Evolutionary conservation across 2,329 filamentous ascomycete genomes (phyloP), one percentile per base, ranked within the genome.

Genomic region (Aureobasidium mangrovei): DNA sequence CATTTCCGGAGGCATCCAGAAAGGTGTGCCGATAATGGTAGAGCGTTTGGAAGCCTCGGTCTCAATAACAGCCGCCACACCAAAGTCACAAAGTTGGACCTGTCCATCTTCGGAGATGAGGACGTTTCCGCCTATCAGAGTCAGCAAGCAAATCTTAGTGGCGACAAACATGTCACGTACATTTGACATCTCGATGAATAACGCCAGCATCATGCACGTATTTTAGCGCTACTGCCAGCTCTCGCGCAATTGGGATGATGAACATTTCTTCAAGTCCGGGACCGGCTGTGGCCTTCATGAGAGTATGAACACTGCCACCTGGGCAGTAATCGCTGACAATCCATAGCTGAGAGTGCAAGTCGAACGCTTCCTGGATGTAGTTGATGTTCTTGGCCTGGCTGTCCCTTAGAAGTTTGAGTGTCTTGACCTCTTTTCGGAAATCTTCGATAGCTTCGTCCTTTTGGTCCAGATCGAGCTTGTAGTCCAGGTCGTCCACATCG

Each of bases 271-370:
- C 77, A 2, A 84, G 69, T 18, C 69, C 70, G 8, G 64, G 62
- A 4, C 57, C 49, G 29, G 57, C n/a, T 28, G 54, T 63, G 6
- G 73, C 77, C 57, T 75, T 73, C 74, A 83, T 81, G 61, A 85
- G 63, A 7, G 82, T 84, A 56, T 80, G 76, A 5, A 94, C 84
- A 67, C 88, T 93, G 46, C 88, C 88, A 58, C 88, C 88, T 4
- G 85, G 86, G 62, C 88, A 91, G 68, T 91, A 90, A 70, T 93
- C 87, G 56, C 86, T 91, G 54, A 93, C 82, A 74, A 93, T 88
- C 88, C 88, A 94, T 72, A 94, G 84, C 57, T 88, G 81, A 61
- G 86, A 83, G 40, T 86, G 85, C 36, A 91, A 82, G 7, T 86
- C 82, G 24, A 91, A 77, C 4, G 86, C 86, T 60, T 91, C 87